A percentile compares a stretch with the other conserved stretches of the same genome.
phyloP scores from a whole-genome alignment of 2,329 filamentous ascomycete species.

The Sporothrix schenckii region DNA sequence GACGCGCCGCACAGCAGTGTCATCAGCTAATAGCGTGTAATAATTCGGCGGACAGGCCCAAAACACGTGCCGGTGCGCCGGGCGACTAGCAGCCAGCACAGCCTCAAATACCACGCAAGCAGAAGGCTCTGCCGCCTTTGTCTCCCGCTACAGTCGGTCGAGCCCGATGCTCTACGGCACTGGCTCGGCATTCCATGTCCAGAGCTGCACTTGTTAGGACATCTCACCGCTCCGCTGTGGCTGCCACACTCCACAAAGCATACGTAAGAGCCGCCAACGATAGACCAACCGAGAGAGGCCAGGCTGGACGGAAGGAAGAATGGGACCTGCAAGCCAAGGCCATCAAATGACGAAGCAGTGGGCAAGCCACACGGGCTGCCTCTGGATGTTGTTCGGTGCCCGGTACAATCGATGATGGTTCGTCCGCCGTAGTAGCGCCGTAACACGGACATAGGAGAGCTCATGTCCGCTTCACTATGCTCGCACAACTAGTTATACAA shows the following conservation, averaged over 20 bases:
- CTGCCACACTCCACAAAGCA: slow-evolving; percentile 16
- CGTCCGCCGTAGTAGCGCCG: background rate
- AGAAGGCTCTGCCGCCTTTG: slow-evolving; percentile 13
- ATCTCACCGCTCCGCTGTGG: background rate
- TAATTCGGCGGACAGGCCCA: slow-evolving; percentile 12
- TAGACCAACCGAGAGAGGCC: background rate
- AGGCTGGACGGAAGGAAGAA: background rate
- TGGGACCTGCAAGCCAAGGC: slow-evolving; percentile 13
- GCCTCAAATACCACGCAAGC: slow-evolving; percentile 30
- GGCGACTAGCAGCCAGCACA: slow-evolving; percentile 27
- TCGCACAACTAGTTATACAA: background rate
- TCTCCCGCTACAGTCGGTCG: slow-evolving; percentile 9
- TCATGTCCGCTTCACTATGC: too few relatives aligned
- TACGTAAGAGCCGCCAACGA: slow-evolving; percentile 17
- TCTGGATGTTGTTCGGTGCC: background rate
- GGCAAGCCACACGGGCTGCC: slow-evolving; percentile 8
- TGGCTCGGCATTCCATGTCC: background rate
- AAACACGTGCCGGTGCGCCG: slow-evolving; percentile 24
- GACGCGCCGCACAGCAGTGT: background rate
- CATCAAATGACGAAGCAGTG: slow-evolving; percentile 4
- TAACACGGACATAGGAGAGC: background rate
- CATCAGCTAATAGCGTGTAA: background rate
- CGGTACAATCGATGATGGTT: background rate
- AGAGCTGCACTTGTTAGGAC: background rate
- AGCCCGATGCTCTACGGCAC: background rate